A percentile compares a stretch with the other conserved stretches of the same genome.
phyloP scores from a whole-genome alignment of 305 asterid species.

The Plantago lanceolata region DNA sequence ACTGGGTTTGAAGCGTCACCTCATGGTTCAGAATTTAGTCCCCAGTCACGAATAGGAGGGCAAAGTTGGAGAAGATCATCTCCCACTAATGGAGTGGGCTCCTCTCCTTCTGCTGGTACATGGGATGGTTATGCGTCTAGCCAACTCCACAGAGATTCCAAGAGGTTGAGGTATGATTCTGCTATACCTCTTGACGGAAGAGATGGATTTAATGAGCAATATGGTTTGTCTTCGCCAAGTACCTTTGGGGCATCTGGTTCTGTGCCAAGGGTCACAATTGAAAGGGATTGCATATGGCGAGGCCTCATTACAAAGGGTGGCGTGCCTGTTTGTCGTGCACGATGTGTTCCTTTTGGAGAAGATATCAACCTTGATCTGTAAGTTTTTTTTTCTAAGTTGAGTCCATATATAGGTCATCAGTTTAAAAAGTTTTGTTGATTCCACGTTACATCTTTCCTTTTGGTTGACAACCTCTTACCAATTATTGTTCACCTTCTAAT shows the following conservation, averaged over 20 bases:
- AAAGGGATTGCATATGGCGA: conserved; percentile 70
- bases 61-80: conserved; percentile 73
- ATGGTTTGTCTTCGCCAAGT: conserved; percentile 36
- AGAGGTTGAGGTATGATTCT: conserved; percentile 69
- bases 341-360: conserved; percentile 83
- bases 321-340: conserved; percentile 85
- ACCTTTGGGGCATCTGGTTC: conserved; percentile 36
- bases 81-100: conserved; percentile 53
- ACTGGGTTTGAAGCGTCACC: conserved; percentile 46
- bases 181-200: conserved; percentile 42
- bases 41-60: conserved; percentile 53
- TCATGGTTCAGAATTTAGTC: conserved; percentile 47
- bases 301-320: conserved; percentile 97
- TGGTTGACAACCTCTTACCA: conserved; percentile 13
- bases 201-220: conserved; percentile 44
- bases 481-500: conserved; percentile 6
- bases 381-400: conserved; percentile 31
- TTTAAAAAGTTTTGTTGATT: neutral
- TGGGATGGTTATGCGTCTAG: conserved; percentile 68
- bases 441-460: neutral
- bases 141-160: conserved; percentile 70
- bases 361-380: conserved; percentile 66
- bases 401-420: neutral
- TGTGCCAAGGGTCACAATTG: conserved; percentile 37
- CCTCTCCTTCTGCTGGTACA: conserved; percentile 65